Base-by-base conservation (phyloP, 2,329 filamentous ascomycete genomes). In the Colletotrichum sublineola region DNA sequence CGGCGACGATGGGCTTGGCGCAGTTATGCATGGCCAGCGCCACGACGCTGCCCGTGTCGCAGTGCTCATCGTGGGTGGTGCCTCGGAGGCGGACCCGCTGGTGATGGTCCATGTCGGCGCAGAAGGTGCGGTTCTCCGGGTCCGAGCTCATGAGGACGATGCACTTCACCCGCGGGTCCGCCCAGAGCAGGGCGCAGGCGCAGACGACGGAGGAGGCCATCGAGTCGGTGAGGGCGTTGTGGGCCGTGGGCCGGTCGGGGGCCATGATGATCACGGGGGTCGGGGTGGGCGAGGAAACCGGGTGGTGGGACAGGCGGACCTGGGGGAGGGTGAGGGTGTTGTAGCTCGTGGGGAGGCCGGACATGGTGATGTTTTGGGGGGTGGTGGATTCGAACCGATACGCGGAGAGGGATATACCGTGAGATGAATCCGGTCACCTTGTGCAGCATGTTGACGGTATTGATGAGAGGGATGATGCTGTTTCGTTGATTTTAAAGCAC, bases 151-250 rank as follows among this genome's bases (percentile, higher is more conserved):
- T 88, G 62, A 91, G 80, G 31, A 91, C 86, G 63, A 91, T 83
- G 75, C 81, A 82, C 61, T 85, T 86, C 20, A 91, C 88, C 53
- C 89, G 85, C 2, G 84, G 81, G 79, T 91, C 89, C 38, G 79
- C 71, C 36, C 88, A 87, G 38, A 91, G 82, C 11, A 86, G 78
- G 66, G 80, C 78, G 77, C 88, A 88, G 57, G 88, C 89, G 3
- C 81, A 75, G 71, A 89, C 86, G 40, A 94, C 84, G 76, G 92
- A 91, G 20, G 81, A 77, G 76, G 88, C 87, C 90, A 94, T 93
- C 18, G 81, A 84, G 29, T 86, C 82, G 3, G 90, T 93, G 81
- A 94, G 93, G 73, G 90, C 91, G 86, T 94, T 94, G 81, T 91
- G 86, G 71, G 89, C 89, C 14, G 83, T 80, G 0, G 92, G 92